A percentile compares a stretch with the other conserved stretches of the same genome.
phyloP scores from a whole-genome alignment of 1,284 basidiomycete genomes.

The Cystobasidium pallidum region DNA sequence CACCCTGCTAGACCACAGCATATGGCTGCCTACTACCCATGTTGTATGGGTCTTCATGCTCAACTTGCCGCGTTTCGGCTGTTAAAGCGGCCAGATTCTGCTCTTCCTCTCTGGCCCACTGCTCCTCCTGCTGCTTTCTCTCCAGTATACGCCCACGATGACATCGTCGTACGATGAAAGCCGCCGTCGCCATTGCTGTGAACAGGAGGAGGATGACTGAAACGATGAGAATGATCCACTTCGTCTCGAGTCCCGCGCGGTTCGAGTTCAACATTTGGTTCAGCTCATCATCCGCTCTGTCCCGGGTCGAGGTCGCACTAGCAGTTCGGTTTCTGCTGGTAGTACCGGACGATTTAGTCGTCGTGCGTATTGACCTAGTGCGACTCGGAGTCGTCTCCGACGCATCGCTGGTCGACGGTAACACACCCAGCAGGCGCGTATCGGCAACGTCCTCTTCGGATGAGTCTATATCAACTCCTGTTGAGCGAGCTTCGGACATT shows the following conservation, averaged over 20 bases:
- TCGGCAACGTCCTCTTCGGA: neutral
- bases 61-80: neutral
- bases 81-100: neutral
- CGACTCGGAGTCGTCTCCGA: neutral
- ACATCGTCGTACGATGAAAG: slow-evolving; percentile 5
- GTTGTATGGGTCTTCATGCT: neutral
- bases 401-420: slow-evolving; percentile 2
- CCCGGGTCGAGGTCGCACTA: neutral
- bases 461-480: neutral
- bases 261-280: slow-evolving; percentile 12
- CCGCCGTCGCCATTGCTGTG: slow-evolving; percentile 19
- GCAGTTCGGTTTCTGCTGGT: neutral
- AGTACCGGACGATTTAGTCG: neutral
- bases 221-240: slow-evolving; percentile 33
- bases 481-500: neutral
- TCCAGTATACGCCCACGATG: neutral
- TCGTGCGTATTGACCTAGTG: neutral
- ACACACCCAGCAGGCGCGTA: neutral
- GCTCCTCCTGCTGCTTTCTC: slow-evolving; percentile 6
- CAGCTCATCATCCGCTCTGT: slow-evolving; percentile 25
- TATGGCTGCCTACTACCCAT: slow-evolving; percentile 10
- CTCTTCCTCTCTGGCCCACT: neutral
- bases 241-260: slow-evolving; percentile 12
- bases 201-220: slow-evolving; percentile 11
- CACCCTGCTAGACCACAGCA: neutral